Evolutionary conservation across 2,329 filamentous ascomycete genomes (phyloP).

Genomic region (Mycosphaerella sp.): DNA sequence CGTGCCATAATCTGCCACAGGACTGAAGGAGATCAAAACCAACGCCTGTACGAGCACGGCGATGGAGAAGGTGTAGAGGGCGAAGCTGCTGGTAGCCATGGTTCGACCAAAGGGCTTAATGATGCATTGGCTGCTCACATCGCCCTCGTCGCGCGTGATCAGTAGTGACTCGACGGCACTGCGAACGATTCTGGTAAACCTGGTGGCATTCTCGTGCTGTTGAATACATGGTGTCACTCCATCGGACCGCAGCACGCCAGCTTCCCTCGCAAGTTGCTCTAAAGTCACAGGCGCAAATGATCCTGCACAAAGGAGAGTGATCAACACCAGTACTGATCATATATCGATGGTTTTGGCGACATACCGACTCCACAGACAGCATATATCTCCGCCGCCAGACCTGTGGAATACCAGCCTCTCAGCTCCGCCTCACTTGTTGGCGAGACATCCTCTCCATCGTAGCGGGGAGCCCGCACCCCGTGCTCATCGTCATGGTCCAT

Average conservation of each 20-base stretch:
- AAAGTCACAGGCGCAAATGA: conserved; percentile 90
- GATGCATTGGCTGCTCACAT: conserved; percentile 60
- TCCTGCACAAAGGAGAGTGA: conserved; percentile 43
- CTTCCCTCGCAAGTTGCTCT: conserved; percentile 83
- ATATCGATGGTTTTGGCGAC: conserved; percentile 25
- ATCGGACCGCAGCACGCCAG: conserved; percentile 75
- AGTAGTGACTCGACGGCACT: conserved; percentile 2
- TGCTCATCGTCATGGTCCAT: conserved; percentile 1
- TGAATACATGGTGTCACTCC: conserved; percentile 58
- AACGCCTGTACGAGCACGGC: conserved; percentile 80
- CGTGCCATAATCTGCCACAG: conserved; percentile 81
- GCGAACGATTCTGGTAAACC: background rate
- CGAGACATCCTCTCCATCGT: conserved; percentile 25
- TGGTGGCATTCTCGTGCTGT: conserved; percentile 2
- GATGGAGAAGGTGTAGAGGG: conserved; percentile 89
- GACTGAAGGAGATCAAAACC: conserved; percentile 88
- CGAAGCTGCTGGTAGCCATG: conserved; percentile 87
- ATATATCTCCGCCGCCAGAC: conserved; percentile 85
- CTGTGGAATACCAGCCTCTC: conserved; percentile 27
- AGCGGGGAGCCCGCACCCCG: conserved; percentile 19
- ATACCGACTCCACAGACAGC: conserved; percentile 77
- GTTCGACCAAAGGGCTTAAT: conserved; percentile 69
- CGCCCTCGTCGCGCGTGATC: conserved; percentile 31
- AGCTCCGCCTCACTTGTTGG: conserved; percentile 25
- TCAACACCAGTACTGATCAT: background rate